Base-by-base conservation (phyloP, 768 basidiomycete species). In the Cystofilobasidium bisporidii region DNA sequence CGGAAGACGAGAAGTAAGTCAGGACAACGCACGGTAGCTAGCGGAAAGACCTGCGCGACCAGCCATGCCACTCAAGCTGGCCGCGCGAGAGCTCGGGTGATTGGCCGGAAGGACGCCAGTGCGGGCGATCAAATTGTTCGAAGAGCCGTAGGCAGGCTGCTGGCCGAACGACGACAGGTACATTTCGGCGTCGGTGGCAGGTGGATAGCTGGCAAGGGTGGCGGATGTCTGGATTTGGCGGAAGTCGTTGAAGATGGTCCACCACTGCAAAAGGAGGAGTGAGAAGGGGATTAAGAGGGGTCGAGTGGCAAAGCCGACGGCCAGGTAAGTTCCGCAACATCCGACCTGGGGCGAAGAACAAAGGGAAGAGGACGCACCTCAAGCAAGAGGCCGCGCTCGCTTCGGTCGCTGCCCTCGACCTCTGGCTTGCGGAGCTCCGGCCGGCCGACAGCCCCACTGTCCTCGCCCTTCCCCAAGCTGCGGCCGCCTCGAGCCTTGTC, bases 211-310 rank as follows among this genome's bases (percentile, higher is more conserved):
- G 26, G 53, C 53, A 5, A 56, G 30, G 14, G 53, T 56, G 5
- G 53, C 2, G 8, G 53, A 56, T 11, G 53, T 56, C n/a, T 56
- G 53, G 53, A 56, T 56, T 30, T 56, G 53, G 53, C 53, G 53
- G 53, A 56, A 56, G 53, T 56, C 53, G 53, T 32, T 56, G 53
- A 56, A 56, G 53, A 56, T 56, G 11, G 53, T 56, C 53, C 53
- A 56, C 53, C 53, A 56, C 53, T 56, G 53, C 36, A n/a, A n/a
- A n/a, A n/a, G n/a, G n/a, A n/a, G n/a, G 41, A 43, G 41, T 17
- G 41, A 43, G 41, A 17, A 43, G n/a, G n/a, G n/a, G n/a, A n/a
- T n/a, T n/a, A n/a, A n/a, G n/a, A n/a, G n/a, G n/a, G n/a, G n/a
- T n/a, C n/a, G n/a, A n/a, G n/a, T n/a, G n/a, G n/a, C n/a, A n/a